A percentile compares a stretch with the other conserved stretches of the same genome.
Evolutionary conservation across 2,329 filamentous ascomycete genomes (phyloP).

Genomic region (Neophaeococcomyces mojaviensis): DNA sequence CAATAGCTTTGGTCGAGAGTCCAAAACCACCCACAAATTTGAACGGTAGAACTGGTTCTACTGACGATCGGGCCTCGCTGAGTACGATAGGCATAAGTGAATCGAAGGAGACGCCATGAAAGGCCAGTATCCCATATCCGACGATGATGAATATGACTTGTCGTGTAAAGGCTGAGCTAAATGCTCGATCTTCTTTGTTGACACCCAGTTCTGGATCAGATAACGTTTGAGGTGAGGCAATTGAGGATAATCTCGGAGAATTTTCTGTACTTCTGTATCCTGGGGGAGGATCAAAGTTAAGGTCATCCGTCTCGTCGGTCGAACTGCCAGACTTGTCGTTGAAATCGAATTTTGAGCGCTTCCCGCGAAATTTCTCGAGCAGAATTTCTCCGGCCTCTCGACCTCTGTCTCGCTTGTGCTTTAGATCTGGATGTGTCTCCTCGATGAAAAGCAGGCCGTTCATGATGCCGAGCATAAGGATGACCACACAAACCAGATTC

Average conservation of each 20-base stretch:
- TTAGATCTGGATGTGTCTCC: slow-evolving; percentile 84
- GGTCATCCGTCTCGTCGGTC: slow-evolving; percentile 11
- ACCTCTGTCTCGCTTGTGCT: slow-evolving; percentile 66
- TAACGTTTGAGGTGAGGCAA: slow-evolving; percentile 27
- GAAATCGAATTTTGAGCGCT: background rate
- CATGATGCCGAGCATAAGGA: slow-evolving; percentile 67
- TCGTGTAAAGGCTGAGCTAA: slow-evolving; percentile 64
- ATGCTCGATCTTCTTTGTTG: slow-evolving; percentile 34
- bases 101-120: slow-evolving; percentile 95
- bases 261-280: slow-evolving; percentile 57
- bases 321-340: slow-evolving; percentile 1
- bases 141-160: slow-evolving; percentile 58
- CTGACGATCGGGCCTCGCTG: slow-evolving; percentile 47
- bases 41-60: slow-evolving; percentile 62
- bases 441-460: slow-evolving; percentile 83
- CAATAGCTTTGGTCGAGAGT: slow-evolving; percentile 74
- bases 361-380: slow-evolving; percentile 23
- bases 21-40: slow-evolving; percentile 83
- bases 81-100: slow-evolving; percentile 89
- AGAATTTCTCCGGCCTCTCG: slow-evolving; percentile 70
- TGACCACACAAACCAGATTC: slow-evolving; percentile 79
- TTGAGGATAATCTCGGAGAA: slow-evolving; percentile 43
- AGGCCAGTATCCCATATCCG: slow-evolving; percentile 75
- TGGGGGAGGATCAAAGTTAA: slow-evolving; percentile 54
- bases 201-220: slow-evolving; percentile 36